Percentiles rank a stretch among this genome's conserved stretches.
These are phyloP conservation scores for Neoboletus brunneissimus DNA, from an alignment of 768 basidiomycete genomes.

Conservation along the genomic window DNA sequence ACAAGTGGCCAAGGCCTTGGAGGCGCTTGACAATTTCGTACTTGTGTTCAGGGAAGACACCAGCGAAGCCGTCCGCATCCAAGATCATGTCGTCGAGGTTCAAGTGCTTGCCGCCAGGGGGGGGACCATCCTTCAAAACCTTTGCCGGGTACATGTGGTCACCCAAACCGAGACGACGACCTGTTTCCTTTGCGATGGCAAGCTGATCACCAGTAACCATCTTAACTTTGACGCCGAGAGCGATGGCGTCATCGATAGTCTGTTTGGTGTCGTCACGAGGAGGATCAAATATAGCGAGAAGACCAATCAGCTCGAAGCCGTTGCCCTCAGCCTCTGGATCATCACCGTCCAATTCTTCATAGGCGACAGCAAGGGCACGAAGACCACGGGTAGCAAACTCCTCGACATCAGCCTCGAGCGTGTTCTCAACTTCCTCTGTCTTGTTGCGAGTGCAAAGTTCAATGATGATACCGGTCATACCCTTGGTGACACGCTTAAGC, in stretches of 20 bases:
- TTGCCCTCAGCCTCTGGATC: slow-evolving; percentile 87
- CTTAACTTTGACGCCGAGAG: slow-evolving; percentile 97
- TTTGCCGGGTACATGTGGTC: slow-evolving; percentile 99
- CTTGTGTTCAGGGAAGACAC: slow-evolving; percentile 99
- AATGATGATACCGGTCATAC: slow-evolving; percentile 99
- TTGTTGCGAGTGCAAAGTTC: slow-evolving; percentile 98
- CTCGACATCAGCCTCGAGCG: slow-evolving; percentile 92
- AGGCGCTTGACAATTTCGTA: slow-evolving; percentile 99
- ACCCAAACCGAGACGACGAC: slow-evolving; percentile 94
- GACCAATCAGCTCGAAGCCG: slow-evolving; percentile 96
- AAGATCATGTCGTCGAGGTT: slow-evolving; percentile 97
- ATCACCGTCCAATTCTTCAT: slow-evolving; percentile 85
- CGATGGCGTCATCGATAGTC: slow-evolving; percentile 95
- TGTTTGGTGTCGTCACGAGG: slow-evolving; percentile 98
- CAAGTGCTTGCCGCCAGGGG: slow-evolving; percentile 78
- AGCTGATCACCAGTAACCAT: slow-evolving; percentile 99
- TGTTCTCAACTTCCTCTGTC: slow-evolving; percentile 87
- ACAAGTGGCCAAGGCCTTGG: slow-evolving; percentile 91
- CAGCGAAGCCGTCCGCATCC: slow-evolving; percentile 98
- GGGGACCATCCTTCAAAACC: slow-evolving; percentile 97
- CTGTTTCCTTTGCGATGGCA: slow-evolving; percentile 99
- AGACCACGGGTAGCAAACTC: slow-evolving; percentile 96
- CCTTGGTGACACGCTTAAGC: slow-evolving; percentile 98
- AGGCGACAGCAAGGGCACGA: slow-evolving; percentile 92
- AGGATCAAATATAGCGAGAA: slow-evolving; percentile 96